Base-by-base conservation (phyloP, 805 yeast genomes). In the Wickerhamiella shivajii region DNA sequence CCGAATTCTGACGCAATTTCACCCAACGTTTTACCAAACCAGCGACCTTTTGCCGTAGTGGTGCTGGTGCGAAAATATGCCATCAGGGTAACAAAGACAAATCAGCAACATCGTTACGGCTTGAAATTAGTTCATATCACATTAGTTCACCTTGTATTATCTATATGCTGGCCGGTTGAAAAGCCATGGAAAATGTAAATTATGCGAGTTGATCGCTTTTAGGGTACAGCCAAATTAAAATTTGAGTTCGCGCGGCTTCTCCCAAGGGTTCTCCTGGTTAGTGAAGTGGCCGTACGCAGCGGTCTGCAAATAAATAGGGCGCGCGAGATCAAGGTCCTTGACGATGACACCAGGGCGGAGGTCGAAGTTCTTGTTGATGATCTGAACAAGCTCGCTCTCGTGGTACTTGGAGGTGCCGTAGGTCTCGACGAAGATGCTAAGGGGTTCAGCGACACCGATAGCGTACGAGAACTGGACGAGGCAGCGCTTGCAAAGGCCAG, bases 241-340 rank as follows among this genome's bases (percentile, higher is more conserved):
- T 47, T 56, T 43, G 44, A 61, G 59, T 50, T 50, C 47, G 41
- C 53, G 83, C 65, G 96, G 94, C 66, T 80, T 74, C 73, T 90
- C 99, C 99, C 99, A 90, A 55, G 95, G 69, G 76, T 83, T 79
- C 57, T 76, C 77, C 72, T 87, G 99, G 78, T 90, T 81, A 59
- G 99, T 90, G 80, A 90, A 90, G 68, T 90, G 99, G 60, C 99
- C 99, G 64, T 90, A 87, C 38, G 94, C 78, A 53, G 99, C 99
- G 52, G 99, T 90, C 77, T 87, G 79, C 70, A 83, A 74, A 74
- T 90, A 90, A 65, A 90, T 90, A 64, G 99, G 99, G 69, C 95
- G 83, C 46, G 98, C 98, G 59, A 90, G 74, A 61, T 90, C 90
- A 57, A 90, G 75, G 63, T 85, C 95, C 63, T 67, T 81, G 59